Base-by-base conservation (phyloP, 1,284 basidiomycete species). In the Malassezia vespertilionis region DNA sequence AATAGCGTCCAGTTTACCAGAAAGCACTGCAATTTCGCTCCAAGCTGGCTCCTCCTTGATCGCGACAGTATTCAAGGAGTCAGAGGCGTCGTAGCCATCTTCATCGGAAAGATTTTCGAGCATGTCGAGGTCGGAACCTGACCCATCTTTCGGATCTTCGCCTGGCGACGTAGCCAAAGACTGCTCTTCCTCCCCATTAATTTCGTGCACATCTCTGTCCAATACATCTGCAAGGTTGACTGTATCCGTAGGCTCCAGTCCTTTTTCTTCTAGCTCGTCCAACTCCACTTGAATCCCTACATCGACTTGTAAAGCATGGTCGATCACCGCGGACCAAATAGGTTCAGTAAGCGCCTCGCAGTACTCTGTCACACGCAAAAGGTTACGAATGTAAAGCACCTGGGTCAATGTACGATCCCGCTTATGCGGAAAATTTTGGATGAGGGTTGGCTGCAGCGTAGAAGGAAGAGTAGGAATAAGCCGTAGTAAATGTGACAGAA, bases 231-330 rank as follows among this genome's bases (percentile, higher is more conserved):
- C 66, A 54, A 24, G 59, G 33, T 61, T 60, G 5, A 54, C 42
- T 10, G 58, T 48, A 12, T 46, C 58, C 34, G 55, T 24, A 8
- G 33, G 35, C 33, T 61, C 55, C 8, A 57, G 49, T 15, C 63
- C 62, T 12, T 65, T 64, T 11, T 73, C 72, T 47, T 93, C 90
- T 15, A 91, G 75, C 58, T 95, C 89, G 69, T 96, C 91, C 2
- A 91, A 71, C 63, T 91, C 88, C 17, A 90, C 84, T 72, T 95
- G 91, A 40, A 99, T 93, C 72, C 97, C 91, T 35, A 91, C 90
- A 70, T 99, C 93, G 49, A 97, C 87, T 70, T 91, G 83, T 31
- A 97, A 82, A 34, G 89, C 85, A 14, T 87, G 80, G 69, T 93
- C 89, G 14, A 96, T 78, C 32, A 95, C 84, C 0, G 83, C 80